phyloP scores from a whole-genome alignment of 2,329 filamentous ascomycete species.

The Fusarium algeriense region DNA sequence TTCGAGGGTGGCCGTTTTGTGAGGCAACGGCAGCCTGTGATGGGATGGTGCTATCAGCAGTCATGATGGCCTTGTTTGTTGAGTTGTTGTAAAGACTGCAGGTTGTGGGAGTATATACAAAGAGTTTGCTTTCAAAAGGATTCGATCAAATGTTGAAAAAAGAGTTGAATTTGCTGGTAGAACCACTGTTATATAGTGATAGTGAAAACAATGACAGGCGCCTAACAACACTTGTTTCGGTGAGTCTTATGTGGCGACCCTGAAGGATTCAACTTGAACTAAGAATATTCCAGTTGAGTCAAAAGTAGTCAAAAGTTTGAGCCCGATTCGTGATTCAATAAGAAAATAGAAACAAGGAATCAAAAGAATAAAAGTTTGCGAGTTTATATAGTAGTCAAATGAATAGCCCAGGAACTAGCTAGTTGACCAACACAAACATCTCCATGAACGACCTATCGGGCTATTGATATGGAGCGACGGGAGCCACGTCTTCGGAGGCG shows the following conservation, averaged over 20 bases:
- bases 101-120: not conserved
- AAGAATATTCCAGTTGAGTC: conserved; percentile 26
- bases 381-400: conserved; percentile 33
- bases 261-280: not conserved
- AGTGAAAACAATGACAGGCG: conserved; percentile 18
- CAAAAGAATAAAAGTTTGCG: not conserved
- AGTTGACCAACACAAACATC: conserved; percentile 13
- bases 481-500: conserved; percentile 28
- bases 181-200: not conserved
- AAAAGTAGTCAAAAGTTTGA: conserved; percentile 14
- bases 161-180: not conserved
- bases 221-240: conserved; percentile 24
- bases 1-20: conserved; percentile 53
- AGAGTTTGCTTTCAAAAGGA: not conserved
- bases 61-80: conserved; percentile 43
- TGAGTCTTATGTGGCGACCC: conserved; percentile 25
- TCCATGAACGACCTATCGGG: conserved; percentile 18
- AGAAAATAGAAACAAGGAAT: conserved; percentile 2
- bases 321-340: conserved; percentile 4
- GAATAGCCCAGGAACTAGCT: conserved; percentile 1
- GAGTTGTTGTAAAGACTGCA: not conserved
- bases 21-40: conserved; percentile 24
- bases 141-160: not conserved
- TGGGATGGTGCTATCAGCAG: conserved; percentile 42
- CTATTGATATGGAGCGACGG: conserved; percentile 10